Conservation (phyloP, 108 stramenopile genomes). For the Nitzschia sp. region DNA sequence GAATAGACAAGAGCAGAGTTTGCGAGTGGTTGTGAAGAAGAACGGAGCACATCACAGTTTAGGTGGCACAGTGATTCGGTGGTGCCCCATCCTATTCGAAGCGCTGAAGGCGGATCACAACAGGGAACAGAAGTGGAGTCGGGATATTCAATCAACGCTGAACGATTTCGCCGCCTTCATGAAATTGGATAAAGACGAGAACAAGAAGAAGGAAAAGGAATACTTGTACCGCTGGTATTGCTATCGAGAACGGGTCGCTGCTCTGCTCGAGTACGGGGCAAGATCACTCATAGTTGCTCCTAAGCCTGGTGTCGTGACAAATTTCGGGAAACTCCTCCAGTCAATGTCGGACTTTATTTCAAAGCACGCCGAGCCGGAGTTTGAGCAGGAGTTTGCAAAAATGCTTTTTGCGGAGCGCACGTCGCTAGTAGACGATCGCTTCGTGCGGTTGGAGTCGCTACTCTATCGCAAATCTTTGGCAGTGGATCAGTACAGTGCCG, state of each 20-base stretch:
- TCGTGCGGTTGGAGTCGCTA: conserved; percentile 55
- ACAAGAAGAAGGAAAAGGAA: conserved; percentile 6
- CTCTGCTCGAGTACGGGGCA: conserved; percentile 43
- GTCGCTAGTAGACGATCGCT: conserved; percentile 40
- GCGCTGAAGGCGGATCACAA: conserved; percentile 57
- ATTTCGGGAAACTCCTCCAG: conserved; percentile 20
- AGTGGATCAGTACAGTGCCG: conserved; percentile 6
- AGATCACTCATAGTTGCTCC: conserved; percentile 52
- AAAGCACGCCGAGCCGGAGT: conserved; percentile 14
- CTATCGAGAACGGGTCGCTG: conserved; percentile 38
- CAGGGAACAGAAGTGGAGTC: conserved; percentile 48
- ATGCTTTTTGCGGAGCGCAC: conserved; percentile 20
- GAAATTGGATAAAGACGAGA: conserved; percentile 8
- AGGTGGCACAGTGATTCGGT: conserved; percentile 62
- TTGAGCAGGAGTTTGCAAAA: conserved; percentile 28
- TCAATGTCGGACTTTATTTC: conserved; percentile 14
- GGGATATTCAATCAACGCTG: neutral
- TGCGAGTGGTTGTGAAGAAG: conserved; percentile 59
- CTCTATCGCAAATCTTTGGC: conserved; percentile 33
- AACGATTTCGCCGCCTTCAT: conserved; percentile 25
- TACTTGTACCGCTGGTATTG: conserved; percentile 22
- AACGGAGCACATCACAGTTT: conserved; percentile 60
- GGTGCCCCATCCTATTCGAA: conserved; percentile 74
- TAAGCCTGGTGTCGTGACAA: conserved; percentile 33
- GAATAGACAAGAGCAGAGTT: conserved; percentile 39